phyloP scores from a whole-genome alignment of 2,329 filamentous ascomycete species.

The Penicillium janthinellum region DNA sequence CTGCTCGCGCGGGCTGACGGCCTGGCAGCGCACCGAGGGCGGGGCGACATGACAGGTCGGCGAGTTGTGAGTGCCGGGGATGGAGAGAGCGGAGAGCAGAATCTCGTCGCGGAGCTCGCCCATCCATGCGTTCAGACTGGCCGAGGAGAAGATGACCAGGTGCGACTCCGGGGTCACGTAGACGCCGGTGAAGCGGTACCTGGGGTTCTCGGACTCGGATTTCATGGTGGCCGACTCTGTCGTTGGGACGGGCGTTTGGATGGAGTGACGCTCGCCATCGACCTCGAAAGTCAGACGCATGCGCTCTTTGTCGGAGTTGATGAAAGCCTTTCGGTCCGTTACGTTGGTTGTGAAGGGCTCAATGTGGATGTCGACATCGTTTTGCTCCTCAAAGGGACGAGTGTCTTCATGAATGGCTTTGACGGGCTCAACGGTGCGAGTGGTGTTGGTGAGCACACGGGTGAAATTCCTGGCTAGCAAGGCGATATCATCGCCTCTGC shows the following conservation, averaged over 20 bases:
- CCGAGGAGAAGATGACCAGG: slow-evolving; percentile 68
- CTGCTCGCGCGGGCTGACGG: slow-evolving; percentile 74
- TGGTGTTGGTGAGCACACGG: slow-evolving; percentile 45
- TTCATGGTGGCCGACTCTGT: slow-evolving; percentile 63
- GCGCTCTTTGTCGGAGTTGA: slow-evolving; percentile 62
- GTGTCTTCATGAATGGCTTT: slow-evolving; percentile 53
- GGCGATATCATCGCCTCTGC: slow-evolving; percentile 35
- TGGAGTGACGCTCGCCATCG: slow-evolving; percentile 66
- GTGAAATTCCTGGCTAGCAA: slow-evolving; percentile 53
- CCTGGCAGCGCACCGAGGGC: slow-evolving; percentile 91
- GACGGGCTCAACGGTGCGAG: slow-evolving; percentile 47
- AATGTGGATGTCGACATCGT: slow-evolving; percentile 65
- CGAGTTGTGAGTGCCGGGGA: slow-evolving; percentile 95
- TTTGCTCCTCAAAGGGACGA: slow-evolving; percentile 60
- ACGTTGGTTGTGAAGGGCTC: slow-evolving; percentile 67
- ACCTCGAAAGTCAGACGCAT: slow-evolving; percentile 73
- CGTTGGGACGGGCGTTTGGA: slow-evolving; percentile 69
- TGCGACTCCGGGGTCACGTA: slow-evolving; percentile 60
- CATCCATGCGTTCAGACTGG: slow-evolving; percentile 79
- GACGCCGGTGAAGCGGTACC: slow-evolving; percentile 63
- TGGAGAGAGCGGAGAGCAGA: slow-evolving; percentile 77
- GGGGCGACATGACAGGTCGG: slow-evolving; percentile 82
- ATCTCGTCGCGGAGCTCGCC: slow-evolving; percentile 68
- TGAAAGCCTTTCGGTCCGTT: slow-evolving; percentile 64
- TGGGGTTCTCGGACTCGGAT: slow-evolving; percentile 56